Conservation (phyloP, 1,139 yeast genomes). For the Zygosaccharomyces sapae region DNA sequence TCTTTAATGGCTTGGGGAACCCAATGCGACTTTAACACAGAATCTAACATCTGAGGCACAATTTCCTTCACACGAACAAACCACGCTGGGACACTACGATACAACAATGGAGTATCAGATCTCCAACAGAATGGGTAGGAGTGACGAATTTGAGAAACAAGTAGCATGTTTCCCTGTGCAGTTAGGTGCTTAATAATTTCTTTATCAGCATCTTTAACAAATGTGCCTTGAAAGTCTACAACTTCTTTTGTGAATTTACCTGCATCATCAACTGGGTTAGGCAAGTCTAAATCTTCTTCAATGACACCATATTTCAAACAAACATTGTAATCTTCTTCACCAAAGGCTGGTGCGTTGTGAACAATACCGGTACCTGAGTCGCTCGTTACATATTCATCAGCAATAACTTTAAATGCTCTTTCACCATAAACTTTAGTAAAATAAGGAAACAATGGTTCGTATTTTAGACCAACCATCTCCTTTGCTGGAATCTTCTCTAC, state of each 20-base stretch:
- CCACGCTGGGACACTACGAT: constrained; percentile 98
- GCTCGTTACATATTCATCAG: constrained; percentile 78
- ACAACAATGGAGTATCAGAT: constrained; percentile 94
- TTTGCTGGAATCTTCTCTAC: constrained; percentile 77
- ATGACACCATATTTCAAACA: constrained; percentile 75
- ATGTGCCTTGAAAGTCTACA: constrained; percentile 69
- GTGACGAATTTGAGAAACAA: constrained; percentile 82
- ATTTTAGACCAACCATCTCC: constrained; percentile 71
- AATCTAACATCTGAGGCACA: constrained; percentile 83
- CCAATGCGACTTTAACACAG: constrained; percentile 88
- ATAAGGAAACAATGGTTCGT: constrained; percentile 78
- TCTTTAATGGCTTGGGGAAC: constrained; percentile 88
- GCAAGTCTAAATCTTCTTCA: constrained; percentile 64
- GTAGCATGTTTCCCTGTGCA: constrained; percentile 68
- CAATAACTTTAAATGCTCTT: constrained; percentile 74
- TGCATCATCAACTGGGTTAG: constrained; percentile 89
- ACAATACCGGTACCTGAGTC: constrained; percentile 99
- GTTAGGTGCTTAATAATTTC: constrained; percentile 80
- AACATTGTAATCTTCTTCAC: constrained; percentile 95
- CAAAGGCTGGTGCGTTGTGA: constrained; percentile 97
- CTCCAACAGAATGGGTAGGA: constrained; percentile 99
- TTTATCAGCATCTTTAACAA: constrained; percentile 95
- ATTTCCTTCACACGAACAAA: constrained; percentile 84
- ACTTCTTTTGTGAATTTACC: constrained; percentile 80
- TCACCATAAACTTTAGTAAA: constrained; percentile 72